Conservation (phyloP, 2,329 filamentous ascomycete species). For the Trichoderma harzianum region DNA sequence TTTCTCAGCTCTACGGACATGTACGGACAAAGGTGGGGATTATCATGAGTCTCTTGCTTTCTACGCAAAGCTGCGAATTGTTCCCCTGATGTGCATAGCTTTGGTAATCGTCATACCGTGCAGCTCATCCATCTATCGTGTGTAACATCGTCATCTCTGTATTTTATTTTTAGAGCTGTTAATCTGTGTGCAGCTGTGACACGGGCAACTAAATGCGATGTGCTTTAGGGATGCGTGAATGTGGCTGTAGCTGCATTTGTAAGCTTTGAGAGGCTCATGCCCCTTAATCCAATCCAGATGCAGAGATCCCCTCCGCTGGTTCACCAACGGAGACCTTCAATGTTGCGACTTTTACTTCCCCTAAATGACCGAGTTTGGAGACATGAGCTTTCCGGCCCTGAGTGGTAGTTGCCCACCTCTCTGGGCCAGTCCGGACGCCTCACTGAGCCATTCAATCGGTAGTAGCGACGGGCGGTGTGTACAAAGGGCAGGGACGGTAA, state of each 20-base stretch:
- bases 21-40: not conserved
- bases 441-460: too few relatives aligned
- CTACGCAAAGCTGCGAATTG: not conserved
- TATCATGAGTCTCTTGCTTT: too few relatives aligned
- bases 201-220: not conserved
- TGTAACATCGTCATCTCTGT: not conserved
- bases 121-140: not conserved
- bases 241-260: not conserved
- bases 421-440: too few relatives aligned
- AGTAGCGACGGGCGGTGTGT: too few relatives aligned
- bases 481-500: too few relatives aligned
- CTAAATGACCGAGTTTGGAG: not conserved
- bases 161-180: not conserved
- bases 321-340: not conserved
- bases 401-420: too few relatives aligned
- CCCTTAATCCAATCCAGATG: not conserved
- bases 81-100: not conserved
- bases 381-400: constrained; percentile 16
- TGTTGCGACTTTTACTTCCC: not conserved
- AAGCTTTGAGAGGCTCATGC: not conserved
- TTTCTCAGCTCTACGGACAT: not conserved
- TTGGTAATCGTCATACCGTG: not conserved
- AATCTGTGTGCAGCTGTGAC: not conserved
- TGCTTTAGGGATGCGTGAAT: not conserved
- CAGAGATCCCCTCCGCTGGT: not conserved